These are phyloP conservation scores for Mycena citricolor DNA, from an alignment of 1,284 basidiomycete species.

Conservation along the genomic window DNA sequence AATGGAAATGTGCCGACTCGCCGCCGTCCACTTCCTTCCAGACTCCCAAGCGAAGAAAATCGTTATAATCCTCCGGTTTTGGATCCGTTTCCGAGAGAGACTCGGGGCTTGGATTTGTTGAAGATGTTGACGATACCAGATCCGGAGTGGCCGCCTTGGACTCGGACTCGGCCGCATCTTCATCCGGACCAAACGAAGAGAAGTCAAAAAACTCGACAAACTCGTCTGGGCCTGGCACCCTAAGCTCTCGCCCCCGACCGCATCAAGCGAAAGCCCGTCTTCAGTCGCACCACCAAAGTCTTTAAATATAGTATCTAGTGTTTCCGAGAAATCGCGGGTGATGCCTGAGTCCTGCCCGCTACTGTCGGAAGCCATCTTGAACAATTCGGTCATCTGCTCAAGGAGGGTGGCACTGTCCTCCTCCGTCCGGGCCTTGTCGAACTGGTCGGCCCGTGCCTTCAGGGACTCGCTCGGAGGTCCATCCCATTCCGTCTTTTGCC, in stretches of 20 bases:
- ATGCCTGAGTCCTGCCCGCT: slow-evolving; percentile 42
- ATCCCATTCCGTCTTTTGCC: slow-evolving; percentile 68
- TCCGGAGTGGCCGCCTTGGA: slow-evolving; percentile 72
- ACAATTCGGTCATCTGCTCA: slow-evolving; percentile 59
- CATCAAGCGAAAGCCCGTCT: slow-evolving; percentile 35
- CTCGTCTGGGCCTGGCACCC: slow-evolving; percentile 42
- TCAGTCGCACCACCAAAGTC: slow-evolving; percentile 44
- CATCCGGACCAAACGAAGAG: slow-evolving; percentile 52
- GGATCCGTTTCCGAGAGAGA: slow-evolving; percentile 64
- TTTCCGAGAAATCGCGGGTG: slow-evolving; percentile 55
- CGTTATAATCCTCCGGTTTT: slow-evolving; percentile 51
- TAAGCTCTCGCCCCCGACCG: too few relatives aligned
- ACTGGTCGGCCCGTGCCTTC: slow-evolving; percentile 52
- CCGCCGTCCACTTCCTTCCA: slow-evolving; percentile 75
- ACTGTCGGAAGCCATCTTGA: slow-evolving; percentile 48
- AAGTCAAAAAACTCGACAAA: slow-evolving; percentile 69
- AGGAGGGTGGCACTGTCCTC: slow-evolving; percentile 65
- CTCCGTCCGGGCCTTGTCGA: slow-evolving; percentile 61
- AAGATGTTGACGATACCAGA: slow-evolving; percentile 59
- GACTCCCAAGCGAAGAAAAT: slow-evolving; percentile 56
- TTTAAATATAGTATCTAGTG: slow-evolving; percentile 61
- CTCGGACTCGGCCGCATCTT: slow-evolving; percentile 55
- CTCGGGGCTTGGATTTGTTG: slow-evolving; percentile 74
- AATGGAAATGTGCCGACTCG: slow-evolving; percentile 67
- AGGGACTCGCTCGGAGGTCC: slow-evolving; percentile 52